phyloP scores from a whole-genome alignment of 2,329 filamentous ascomycete genomes.

The Blumeriella jaapii region DNA sequence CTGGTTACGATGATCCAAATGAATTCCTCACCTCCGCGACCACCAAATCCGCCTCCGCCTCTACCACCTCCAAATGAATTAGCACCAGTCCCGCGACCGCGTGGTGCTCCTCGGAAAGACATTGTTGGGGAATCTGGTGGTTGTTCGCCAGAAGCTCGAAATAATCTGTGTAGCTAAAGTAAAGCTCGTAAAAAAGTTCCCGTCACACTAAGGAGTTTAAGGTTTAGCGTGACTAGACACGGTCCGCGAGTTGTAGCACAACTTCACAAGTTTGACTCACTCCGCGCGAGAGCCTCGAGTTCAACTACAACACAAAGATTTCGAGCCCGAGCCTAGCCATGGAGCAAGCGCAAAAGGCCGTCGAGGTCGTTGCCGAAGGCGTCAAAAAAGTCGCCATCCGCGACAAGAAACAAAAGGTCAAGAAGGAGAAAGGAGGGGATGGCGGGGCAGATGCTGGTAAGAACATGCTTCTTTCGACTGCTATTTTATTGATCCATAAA shows the following conservation, averaged over 20 bases:
- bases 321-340: slow-evolving; percentile 27
- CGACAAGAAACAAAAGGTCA: slow-evolving; percentile 28
- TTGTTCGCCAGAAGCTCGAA: slow-evolving; percentile 23
- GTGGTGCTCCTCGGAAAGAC: slow-evolving; percentile 46
- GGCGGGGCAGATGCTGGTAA: slow-evolving; percentile 27
- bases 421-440: slow-evolving; percentile 41
- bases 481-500: not conserved
- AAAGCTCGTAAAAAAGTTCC: slow-evolving; percentile 3
- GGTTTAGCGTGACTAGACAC: too few relatives aligned
- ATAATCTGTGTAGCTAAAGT: slow-evolving; percentile 10
- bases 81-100: slow-evolving; percentile 37
- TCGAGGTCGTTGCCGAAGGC: slow-evolving; percentile 40
- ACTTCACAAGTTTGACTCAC: too few relatives aligned
- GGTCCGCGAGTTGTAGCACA: too few relatives aligned
- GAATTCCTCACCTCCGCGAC: slow-evolving; percentile 30
- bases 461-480: slow-evolving; percentile 1
- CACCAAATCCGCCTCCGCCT: slow-evolving; percentile 34
- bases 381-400: slow-evolving; percentile 49
- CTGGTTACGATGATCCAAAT: slow-evolving; percentile 5
- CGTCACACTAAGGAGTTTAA: slow-evolving; percentile 2
- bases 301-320: slow-evolving; percentile 11
- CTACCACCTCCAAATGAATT: slow-evolving; percentile 38
- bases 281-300: too few relatives aligned
- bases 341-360: slow-evolving; percentile 37
- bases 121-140: slow-evolving; percentile 27